Conservation (phyloP, 768 basidiomycete species). For the Xerocomellus dryophilus region DNA sequence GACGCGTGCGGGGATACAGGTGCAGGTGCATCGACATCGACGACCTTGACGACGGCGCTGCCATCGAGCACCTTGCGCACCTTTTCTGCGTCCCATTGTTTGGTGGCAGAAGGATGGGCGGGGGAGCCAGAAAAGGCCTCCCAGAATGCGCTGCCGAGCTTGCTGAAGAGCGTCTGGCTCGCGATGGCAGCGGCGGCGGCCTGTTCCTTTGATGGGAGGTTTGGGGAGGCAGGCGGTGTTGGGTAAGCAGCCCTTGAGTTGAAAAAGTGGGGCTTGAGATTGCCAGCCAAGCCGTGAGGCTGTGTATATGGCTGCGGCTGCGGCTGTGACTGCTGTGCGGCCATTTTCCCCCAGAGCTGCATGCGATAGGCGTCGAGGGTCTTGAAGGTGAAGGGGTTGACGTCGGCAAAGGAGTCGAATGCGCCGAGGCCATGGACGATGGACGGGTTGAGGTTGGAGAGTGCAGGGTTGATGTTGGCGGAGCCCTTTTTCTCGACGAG, state of each 20-base stretch:
- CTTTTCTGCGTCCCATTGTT: constrained; percentile 69
- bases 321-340: constrained; percentile 59
- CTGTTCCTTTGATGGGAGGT: constrained; percentile 32
- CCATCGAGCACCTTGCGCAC: constrained; percentile 80
- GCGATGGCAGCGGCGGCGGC: constrained; percentile 60
- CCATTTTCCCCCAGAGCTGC: constrained; percentile 93
- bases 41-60: constrained; percentile 73
- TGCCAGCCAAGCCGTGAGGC: constrained; percentile 39
- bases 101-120: constrained; percentile 22
- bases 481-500: constrained; percentile 33
- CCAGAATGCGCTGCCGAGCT: constrained; percentile 79
- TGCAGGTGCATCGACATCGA: constrained; percentile 58
- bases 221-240: constrained; percentile 43
- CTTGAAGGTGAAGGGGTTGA: constrained; percentile 85
- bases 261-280: constrained; percentile 40
- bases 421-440: constrained; percentile 35
- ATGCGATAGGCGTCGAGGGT: constrained; percentile 82
- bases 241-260: constrained; percentile 32
- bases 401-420: constrained; percentile 78
- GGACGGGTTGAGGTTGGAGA: constrained; percentile 28
- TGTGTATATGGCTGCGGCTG: constrained; percentile 18
- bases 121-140: constrained; percentile 73
- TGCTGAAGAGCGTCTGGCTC: constrained; percentile 68
- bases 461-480: constrained; percentile 29
- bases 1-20: too few relatives aligned